Conservation (phyloP, 768 basidiomycete species). For the Serendipita sp. region DNA sequence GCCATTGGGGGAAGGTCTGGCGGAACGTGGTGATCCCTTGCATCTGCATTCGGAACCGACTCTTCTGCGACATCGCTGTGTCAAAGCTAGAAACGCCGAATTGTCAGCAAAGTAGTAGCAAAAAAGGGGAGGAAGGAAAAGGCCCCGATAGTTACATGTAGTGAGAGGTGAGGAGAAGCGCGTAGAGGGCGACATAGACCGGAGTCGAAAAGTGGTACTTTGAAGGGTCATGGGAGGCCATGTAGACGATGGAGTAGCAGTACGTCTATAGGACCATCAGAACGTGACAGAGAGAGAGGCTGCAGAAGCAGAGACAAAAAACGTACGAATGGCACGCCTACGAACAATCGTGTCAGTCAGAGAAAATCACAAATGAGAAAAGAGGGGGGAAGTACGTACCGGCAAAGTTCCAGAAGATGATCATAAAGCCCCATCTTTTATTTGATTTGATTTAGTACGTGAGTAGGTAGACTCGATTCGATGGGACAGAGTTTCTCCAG, state of each 20-base stretch:
- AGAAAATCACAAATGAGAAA: too few species aligned
- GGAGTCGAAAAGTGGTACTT: slow-evolving; percentile 74
- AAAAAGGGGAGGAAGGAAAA: not conserved
- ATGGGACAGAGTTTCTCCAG: not conserved
- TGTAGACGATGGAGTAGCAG: slow-evolving; percentile 93
- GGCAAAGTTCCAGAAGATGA: slow-evolving; percentile 96
- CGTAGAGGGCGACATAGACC: slow-evolving; percentile 55
- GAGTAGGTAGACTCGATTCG: not conserved
- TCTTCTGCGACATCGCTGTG: slow-evolving; percentile 90
- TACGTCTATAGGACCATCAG: slow-evolving; percentile 46
- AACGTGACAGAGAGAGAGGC: not conserved
- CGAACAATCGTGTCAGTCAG: too few species aligned
- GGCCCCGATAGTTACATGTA: slow-evolving; percentile 45
- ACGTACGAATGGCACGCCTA: slow-evolving; percentile 57
- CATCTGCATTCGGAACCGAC: slow-evolving; percentile 92
- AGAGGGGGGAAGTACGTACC: slow-evolving; percentile 16
- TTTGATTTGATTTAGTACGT: not conserved
- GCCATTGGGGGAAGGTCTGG: slow-evolving; percentile 87
- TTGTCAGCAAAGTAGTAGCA: not conserved
- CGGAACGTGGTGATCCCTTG: slow-evolving; percentile 76
- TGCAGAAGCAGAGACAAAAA: slow-evolving; percentile 3
- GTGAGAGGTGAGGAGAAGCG: slow-evolving; percentile 67
- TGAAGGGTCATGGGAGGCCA: slow-evolving; percentile 84
- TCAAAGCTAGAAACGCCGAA: slow-evolving; percentile 49
- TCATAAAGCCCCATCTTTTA: slow-evolving; percentile 78